Conservation (phyloP, 83 land plant genomes). For the Diphasiastrum complanatum region DNA sequence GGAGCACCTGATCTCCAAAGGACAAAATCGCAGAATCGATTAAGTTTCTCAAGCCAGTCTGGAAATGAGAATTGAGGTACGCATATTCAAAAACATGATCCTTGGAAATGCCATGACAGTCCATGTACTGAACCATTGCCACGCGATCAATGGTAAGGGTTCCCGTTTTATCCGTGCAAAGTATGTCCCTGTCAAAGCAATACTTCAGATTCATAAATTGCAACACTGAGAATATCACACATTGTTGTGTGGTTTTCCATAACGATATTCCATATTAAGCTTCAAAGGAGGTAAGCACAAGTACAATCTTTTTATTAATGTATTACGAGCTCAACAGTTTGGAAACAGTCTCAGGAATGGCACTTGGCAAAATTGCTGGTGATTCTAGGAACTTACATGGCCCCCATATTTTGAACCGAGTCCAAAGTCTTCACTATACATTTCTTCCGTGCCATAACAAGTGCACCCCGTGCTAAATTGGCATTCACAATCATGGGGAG, state of each 20-base stretch:
- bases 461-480: slow-evolving; percentile 52
- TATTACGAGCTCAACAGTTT: neutral
- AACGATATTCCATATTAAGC: neutral
- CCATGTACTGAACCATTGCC: slow-evolving; percentile 40
- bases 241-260: neutral
- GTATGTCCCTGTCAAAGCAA: slow-evolving; percentile 42
- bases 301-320: neutral
- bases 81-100: slow-evolving; percentile 41
- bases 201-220: too few relatives aligned
- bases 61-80: slow-evolving; percentile 48
- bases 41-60: slow-evolving; percentile 42
- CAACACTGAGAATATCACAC: neutral
- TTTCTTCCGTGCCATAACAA: slow-evolving; percentile 48
- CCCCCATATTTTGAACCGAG: slow-evolving; percentile 51
- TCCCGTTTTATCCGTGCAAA: slow-evolving; percentile 61
- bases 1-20: slow-evolving; percentile 34
- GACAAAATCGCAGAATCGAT: slow-evolving; percentile 51
- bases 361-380: neutral
- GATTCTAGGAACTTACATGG: slow-evolving; percentile 37
- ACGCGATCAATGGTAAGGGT: slow-evolving; percentile 48
- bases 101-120: slow-evolving; percentile 30
- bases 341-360: neutral
- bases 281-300: neutral
- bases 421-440: slow-evolving; percentile 48
- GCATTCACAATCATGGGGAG: slow-evolving; percentile 52